Evolutionary conservation across 805 yeast genomes (phyloP), one percentile per base, ranked within the genome.

Genomic region (Candida tallmaniae): DNA sequence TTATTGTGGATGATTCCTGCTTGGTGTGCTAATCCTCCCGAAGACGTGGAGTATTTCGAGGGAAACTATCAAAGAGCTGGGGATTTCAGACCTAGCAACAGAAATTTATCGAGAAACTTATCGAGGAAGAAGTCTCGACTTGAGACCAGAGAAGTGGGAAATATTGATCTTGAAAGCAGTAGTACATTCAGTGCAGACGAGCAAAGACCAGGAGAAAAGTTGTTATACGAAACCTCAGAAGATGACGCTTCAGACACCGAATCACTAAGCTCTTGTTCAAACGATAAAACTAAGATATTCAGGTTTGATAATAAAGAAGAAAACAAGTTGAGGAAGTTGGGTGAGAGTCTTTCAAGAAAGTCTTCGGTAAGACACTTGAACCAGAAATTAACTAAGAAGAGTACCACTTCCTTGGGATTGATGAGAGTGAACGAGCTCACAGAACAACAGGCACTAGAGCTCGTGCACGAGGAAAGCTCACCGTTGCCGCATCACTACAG

Each of bases 11-110:
- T 45, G 5, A 35, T 62, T 6, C 70, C 70, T 1, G 25, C 41
- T 37, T 42, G 83, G 83, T 78, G 80, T 57, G 71, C 74, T 6
- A 68, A 73, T 32, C 75, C 77, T 4, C 48, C 52, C 1, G 52
- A 39, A 4, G 52, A 48, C n/a, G 45, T 46, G n/a, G 48, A 45
- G 2, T 59, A 50, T 23, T 44, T 15, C 15, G 41, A 36, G 27
- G 32, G 35, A 13, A 15, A 23, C 10, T 42, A 40, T 30, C 39
- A 38, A n/a, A 31, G 43, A 13, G 17, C 38, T 12, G 42, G 45
- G 8, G 44, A 43, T 15, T 28, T 35, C 16, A 25, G 30, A 9
- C 6, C 9, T 14, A 10, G 13, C 11, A 15, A 13, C 22, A 27
- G 23, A 27, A 14, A 16, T 15, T 13, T 13, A 14, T 6, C 12